Percentiles rank a stretch among this genome's conserved stretches.
phyloP scores from a whole-genome alignment of 352 stramenopile genomes.

The Globisporangium barbulae region DNA sequence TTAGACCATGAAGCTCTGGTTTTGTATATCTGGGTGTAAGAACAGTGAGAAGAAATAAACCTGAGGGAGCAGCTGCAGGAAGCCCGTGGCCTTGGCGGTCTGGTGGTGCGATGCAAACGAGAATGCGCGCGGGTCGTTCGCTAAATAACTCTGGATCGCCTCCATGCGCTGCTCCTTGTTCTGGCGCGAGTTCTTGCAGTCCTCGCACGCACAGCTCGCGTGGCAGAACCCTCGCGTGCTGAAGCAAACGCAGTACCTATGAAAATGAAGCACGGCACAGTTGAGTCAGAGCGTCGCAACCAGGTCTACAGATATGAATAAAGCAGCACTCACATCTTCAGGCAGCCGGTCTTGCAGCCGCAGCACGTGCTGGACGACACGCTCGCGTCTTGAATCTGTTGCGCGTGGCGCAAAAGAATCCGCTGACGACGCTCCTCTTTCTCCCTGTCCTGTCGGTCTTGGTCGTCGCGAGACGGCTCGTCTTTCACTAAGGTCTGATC shows the following conservation, averaged over 20 bases:
- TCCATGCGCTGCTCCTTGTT: conserved; percentile 63
- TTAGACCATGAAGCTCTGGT: background rate
- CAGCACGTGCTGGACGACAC: conserved; percentile 72
- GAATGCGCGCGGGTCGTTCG: conserved; percentile 74
- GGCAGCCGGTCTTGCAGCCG: conserved; percentile 81
- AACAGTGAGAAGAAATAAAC: conserved; percentile 17
- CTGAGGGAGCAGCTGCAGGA: conserved; percentile 69
- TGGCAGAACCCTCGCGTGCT: conserved; percentile 81
- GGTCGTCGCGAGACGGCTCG: background rate
- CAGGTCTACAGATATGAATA: background rate
- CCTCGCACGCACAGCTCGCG: conserved; percentile 55
- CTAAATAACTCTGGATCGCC: conserved; percentile 73
- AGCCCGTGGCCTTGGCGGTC: conserved; percentile 32
- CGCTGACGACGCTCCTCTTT: conserved; percentile 40
- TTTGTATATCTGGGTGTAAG: no score
- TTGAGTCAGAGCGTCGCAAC: background rate
- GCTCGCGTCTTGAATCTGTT: conserved; percentile 72
- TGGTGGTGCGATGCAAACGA: conserved; percentile 46
- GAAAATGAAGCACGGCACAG: background rate
- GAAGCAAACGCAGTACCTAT: conserved; percentile 81
- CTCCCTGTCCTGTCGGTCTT: conserved; percentile 18
- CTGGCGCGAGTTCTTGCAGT: conserved; percentile 67
- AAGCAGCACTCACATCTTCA: conserved; percentile 57
- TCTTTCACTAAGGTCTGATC: background rate
- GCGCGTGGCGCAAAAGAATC: conserved; percentile 49